Evolutionary conservation across 1,139 yeast genomes (phyloP), one percentile per base, ranked within the genome.

Genomic region (Taphrina wiesneri): DNA sequence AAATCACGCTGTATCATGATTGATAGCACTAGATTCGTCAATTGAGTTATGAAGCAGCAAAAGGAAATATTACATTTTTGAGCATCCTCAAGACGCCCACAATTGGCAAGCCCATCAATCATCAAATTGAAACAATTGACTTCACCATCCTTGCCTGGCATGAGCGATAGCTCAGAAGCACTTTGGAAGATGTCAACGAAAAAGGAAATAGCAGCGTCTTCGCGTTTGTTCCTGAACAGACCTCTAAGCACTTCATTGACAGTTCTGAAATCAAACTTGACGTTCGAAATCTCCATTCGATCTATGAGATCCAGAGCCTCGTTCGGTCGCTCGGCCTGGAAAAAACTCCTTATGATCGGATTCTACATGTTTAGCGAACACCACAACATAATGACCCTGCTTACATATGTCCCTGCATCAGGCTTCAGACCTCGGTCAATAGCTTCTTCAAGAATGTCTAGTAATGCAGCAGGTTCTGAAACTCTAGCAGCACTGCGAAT

Each of bases 201-300:
- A 25, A 54, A 54, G 7, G 36, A 25, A 15, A 54, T 36, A 9
- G 59, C 59, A 15, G 59, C 59, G 25, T 54, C 59, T 17, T 23
- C 32, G 13, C 49, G 59, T 36, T 41, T 11, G n/a, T 23, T 23
- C 15, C 49, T 54, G 19, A 39, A 25, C 11, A 54, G 36, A 13
- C 59, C 59, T 25, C 59, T 47, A 19, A 54, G 49, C n/a, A 54
- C 59, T 39, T 54, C 59, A 41, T 28, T 21, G 11, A 54, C 21
- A 9, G 59, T 54, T 25, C 49, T n/a, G 15, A 36, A 39, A 26
- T 54, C 59, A 25, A 54, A 54, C 15, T 39, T 36, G 23, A 54
- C 59, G 32, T 41, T 30, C 17, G 59, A 54, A n/a, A 54, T 21
- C 25, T 54, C 59, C 59, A 54, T 54, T 25, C 59, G 30, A n/a